phyloP scores from a whole-genome alignment of 805 yeast species.

The Candida nonsorbophila region DNA sequence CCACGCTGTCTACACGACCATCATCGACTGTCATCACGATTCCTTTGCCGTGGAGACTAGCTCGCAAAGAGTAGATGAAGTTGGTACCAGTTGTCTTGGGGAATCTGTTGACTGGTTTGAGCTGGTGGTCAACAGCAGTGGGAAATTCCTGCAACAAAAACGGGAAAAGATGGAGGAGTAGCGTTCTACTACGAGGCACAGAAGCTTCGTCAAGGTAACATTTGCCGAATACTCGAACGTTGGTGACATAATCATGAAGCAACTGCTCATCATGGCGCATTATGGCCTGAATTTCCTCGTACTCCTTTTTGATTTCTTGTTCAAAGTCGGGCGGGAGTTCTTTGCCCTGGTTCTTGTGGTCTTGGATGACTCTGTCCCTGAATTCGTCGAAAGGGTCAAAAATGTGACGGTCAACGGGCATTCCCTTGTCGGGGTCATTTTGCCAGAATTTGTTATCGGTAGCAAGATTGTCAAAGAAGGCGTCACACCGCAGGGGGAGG shows the following conservation, averaged over 20 bases:
- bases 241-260: constrained; percentile 18
- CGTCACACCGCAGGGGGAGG: constrained; percentile 15
- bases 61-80: no score
- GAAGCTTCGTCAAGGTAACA: constrained; percentile 13
- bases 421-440: constrained; percentile 11
- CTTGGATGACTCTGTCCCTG: constrained; percentile 4
- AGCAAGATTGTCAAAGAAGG: constrained; percentile 14
- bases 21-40: constrained; percentile 28
- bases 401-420: constrained; percentile 10
- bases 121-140: no score
- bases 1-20: constrained; percentile 14
- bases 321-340: constrained; percentile 5
- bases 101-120: constrained; percentile 1
- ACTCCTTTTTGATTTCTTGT: constrained; percentile 5
- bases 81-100: no score
- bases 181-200: constrained; percentile 1
- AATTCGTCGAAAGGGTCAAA: constrained; percentile 9
- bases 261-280: constrained; percentile 15
- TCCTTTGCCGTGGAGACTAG: constrained; percentile 23
- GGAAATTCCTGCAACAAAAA: no score
- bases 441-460: constrained; percentile 10
- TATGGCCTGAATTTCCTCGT: constrained; percentile 8
- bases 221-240: constrained; percentile 17
- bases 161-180: no score
- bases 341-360: constrained; percentile 3